Conservation (phyloP, 1,139 yeast species). For the Scheffersomyces titani region DNA sequence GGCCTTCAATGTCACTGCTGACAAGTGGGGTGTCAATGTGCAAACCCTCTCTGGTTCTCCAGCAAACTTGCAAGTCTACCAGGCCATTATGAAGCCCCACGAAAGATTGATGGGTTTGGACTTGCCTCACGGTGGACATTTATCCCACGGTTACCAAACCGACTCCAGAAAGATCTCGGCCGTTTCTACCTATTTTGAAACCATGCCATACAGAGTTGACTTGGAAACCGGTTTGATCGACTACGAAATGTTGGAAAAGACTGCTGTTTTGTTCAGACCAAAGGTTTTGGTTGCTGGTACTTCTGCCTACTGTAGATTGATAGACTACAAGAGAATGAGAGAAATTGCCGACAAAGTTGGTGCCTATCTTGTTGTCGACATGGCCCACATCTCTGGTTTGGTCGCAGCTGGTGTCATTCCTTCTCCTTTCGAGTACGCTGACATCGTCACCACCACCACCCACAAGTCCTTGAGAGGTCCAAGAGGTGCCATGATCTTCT, state of each 20-base stretch:
- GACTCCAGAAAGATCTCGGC: slow-evolving; percentile 93
- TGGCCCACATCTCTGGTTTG: slow-evolving; percentile 98
- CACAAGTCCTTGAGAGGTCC: slow-evolving; percentile 99
- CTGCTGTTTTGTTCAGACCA: slow-evolving; percentile 89
- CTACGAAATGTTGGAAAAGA: slow-evolving; percentile 90
- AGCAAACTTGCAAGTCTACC: slow-evolving; percentile 94
- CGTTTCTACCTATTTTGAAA: slow-evolving; percentile 93
- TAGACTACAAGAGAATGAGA: slow-evolving; percentile 94
- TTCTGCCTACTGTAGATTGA: slow-evolving; percentile 92
- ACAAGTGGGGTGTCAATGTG: slow-evolving; percentile 97
- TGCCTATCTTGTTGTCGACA: slow-evolving; percentile 93
- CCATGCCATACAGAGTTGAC: slow-evolving; percentile 97
- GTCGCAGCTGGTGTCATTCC: slow-evolving; percentile 96
- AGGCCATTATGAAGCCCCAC: slow-evolving; percentile 91
- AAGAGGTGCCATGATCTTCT: slow-evolving; percentile 98
- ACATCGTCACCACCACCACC: slow-evolving; percentile 96
- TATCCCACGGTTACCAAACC: slow-evolving; percentile 98
- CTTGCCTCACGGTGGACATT: slow-evolving; percentile 97
- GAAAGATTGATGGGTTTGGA: slow-evolving; percentile 97
- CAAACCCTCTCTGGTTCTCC: slow-evolving; percentile 97
- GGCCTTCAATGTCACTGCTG: slow-evolving; percentile 79
- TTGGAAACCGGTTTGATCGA: slow-evolving; percentile 91
- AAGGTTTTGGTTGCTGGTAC: slow-evolving; percentile 97
- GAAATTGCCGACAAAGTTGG: slow-evolving; percentile 96
- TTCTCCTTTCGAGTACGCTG: slow-evolving; percentile 94